These are phyloP conservation scores for Wallacemonas sp. DNA, from an alignment of 208 protist genomes.

Conservation along the genomic window DNA sequence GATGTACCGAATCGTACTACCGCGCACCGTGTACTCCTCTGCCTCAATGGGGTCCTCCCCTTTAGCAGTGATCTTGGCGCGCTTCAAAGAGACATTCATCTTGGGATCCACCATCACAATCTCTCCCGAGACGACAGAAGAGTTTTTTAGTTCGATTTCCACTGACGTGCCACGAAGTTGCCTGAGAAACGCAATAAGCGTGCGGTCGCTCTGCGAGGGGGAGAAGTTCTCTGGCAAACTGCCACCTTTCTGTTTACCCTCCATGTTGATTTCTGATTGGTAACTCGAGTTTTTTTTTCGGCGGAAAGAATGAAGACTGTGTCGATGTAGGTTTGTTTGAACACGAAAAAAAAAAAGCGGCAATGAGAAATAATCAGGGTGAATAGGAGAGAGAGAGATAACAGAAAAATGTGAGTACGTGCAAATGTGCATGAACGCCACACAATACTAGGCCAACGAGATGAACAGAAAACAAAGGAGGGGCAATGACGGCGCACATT, in stretches of 20 bases:
- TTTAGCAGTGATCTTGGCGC: constrained; percentile 98
- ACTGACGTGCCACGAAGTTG: constrained; percentile 97
- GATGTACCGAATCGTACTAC: constrained; percentile 97
- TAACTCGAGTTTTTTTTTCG: constrained; percentile 3
- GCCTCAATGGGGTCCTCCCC: constrained; percentile 94
- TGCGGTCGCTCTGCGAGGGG: constrained; percentile 52
- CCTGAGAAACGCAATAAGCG: constrained; percentile 96
- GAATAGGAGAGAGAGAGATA: too few species aligned
- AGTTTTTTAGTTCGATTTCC: constrained; percentile 99
- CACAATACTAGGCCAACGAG: not conserved
- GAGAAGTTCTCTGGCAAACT: constrained; percentile 27
- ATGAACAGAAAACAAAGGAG: constrained; percentile 11
- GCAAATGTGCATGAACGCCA: constrained; percentile 1
- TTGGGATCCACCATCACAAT: constrained; percentile 80
- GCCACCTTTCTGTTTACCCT: not conserved
- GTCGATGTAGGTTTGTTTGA: too few species aligned
- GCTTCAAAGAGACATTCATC: constrained; percentile 99
- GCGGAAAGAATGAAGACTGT: not conserved
- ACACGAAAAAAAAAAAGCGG: too few species aligned
- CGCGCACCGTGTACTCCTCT: constrained; percentile 96
- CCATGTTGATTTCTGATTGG: constrained; percentile 6
- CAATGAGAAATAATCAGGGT: too few species aligned
- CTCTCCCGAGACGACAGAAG: constrained; percentile 93
- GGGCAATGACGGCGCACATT: not conserved
- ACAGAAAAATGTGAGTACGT: not conserved